These are phyloP conservation scores for Ogataea wickerhamii DNA, from an alignment of 805 yeast genomes.

Conservation along the genomic window DNA sequence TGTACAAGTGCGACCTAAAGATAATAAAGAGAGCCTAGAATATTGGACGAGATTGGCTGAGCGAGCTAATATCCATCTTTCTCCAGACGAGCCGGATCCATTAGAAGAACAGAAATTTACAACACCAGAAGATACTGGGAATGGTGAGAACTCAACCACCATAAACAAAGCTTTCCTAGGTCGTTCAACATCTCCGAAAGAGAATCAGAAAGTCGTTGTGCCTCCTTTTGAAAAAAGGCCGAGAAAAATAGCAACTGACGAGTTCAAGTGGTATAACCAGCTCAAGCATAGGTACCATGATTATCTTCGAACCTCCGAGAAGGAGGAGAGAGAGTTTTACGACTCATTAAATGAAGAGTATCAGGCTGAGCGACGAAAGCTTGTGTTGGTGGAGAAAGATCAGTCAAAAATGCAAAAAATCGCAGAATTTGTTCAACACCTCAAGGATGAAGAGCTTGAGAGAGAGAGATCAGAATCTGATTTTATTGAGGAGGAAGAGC, in stretches of 20 bases:
- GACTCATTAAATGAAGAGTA: conserved; percentile 35
- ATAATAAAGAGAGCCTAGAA: conserved; percentile 15
- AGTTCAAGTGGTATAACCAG: conserved; percentile 33
- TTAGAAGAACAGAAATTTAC: background rate
- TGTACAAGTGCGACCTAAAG: conserved; percentile 12
- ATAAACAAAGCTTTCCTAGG: background rate
- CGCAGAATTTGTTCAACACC: conserved; percentile 11
- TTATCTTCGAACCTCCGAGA: conserved; percentile 29
- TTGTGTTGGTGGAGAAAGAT: conserved; percentile 14
- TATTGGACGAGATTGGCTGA: conserved; percentile 29
- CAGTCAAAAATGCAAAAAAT: conserved; percentile 20
- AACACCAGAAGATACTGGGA: background rate
- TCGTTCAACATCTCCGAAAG: background rate
- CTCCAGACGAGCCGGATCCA: background rate
- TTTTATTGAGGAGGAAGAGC: conserved; percentile 18
- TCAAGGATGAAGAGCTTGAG: conserved; percentile 10
- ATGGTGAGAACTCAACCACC: background rate
- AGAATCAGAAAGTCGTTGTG: background rate
- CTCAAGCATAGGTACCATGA: conserved; percentile 33
- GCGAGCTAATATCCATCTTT: conserved; percentile 28
- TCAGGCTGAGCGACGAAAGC: conserved; percentile 16
- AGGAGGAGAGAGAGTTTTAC: conserved; percentile 37
- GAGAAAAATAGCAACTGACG: conserved; percentile 12
- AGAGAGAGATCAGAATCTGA: background rate
- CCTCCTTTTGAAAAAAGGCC: background rate